Percentiles rank a stretch among this genome's conserved stretches.
These are phyloP conservation scores for Kodamaea kakaduensis DNA, from an alignment of 805 yeast species.

Conservation along the genomic window DNA sequence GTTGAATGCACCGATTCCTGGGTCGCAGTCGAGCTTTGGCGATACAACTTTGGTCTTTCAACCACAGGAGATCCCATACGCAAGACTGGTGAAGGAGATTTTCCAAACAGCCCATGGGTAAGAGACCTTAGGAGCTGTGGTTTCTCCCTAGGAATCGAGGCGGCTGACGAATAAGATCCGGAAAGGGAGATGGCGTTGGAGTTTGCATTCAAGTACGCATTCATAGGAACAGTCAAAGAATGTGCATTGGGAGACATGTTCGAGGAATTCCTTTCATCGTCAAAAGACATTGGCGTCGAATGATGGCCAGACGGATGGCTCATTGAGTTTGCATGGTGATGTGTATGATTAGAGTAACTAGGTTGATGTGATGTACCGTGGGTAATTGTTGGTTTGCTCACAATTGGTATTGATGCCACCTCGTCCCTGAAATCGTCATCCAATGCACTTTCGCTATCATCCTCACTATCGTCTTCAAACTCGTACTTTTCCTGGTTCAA, in stretches of 20 bases:
- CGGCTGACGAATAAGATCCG: slow-evolving; percentile 13
- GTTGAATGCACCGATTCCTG: slow-evolving; percentile 26
- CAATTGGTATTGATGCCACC: slow-evolving; percentile 17
- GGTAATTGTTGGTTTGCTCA: no score
- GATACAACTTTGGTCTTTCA: slow-evolving; percentile 27
- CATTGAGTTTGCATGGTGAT: no score
- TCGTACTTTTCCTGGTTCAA: slow-evolving; percentile 48
- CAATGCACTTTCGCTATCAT: slow-evolving; percentile 11
- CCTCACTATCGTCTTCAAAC: slow-evolving; percentile 27
- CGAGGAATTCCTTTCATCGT: no score
- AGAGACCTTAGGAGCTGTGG: slow-evolving; percentile 18
- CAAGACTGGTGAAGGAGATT: slow-evolving; percentile 21
- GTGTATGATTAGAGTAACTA: no score
- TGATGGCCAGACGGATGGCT: no score
- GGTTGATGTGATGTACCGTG: no score
- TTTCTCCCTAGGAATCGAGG: slow-evolving; percentile 20
- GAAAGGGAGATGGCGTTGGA: background rate
- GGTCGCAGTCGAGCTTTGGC: slow-evolving; percentile 35
- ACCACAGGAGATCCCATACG: slow-evolving; percentile 12
- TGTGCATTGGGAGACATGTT: no score
- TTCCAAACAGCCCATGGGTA: slow-evolving; percentile 18
- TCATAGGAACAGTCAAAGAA: no score
- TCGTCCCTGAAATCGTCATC: slow-evolving; percentile 4
- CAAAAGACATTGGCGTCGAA: no score
- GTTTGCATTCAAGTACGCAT: no score